Conservation (phyloP, 163 green algal genomes). For the Prototheca cutis region DNA sequence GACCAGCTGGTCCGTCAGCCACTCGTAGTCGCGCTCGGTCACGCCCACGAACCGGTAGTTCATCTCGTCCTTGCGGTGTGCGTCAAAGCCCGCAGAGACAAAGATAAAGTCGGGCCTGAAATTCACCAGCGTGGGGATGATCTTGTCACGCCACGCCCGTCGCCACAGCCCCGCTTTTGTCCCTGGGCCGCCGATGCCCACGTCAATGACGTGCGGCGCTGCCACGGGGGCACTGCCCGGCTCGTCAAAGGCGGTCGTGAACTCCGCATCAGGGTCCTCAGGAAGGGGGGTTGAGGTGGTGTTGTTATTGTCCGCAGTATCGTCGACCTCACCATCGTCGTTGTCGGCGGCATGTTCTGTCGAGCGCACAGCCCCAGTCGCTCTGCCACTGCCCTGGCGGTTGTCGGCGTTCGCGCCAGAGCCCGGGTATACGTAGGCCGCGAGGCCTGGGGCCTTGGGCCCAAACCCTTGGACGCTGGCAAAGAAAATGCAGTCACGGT, state of each 20-base stretch:
- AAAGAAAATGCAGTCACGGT: conserved; percentile 83
- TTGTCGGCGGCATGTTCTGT: no score
- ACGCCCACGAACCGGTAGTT: conserved; percentile 58
- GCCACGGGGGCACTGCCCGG: neutral
- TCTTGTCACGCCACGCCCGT: conserved; percentile 81
- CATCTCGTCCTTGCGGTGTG: conserved; percentile 81
- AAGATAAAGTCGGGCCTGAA: conserved; percentile 84
- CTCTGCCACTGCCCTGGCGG: no score
- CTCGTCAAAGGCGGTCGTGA: neutral
- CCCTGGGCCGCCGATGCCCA: conserved; percentile 68
- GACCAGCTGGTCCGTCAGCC: conserved; percentile 81
- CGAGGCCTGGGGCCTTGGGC: conserved; percentile 22
- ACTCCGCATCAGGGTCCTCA: conserved; percentile 9
- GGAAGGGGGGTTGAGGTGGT: neutral
- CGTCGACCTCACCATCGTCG: no score
- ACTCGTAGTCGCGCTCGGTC: conserved; percentile 82
- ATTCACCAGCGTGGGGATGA: conserved; percentile 42
- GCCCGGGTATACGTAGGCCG: conserved; percentile 72
- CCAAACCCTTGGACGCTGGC: conserved; percentile 74
- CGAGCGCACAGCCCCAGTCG: no score
- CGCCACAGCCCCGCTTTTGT: conserved; percentile 51
- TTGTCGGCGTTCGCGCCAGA: conserved; percentile 71
- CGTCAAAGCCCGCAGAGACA: conserved; percentile 85
- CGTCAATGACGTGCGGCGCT: conserved; percentile 67
- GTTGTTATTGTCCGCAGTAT: no score